These are phyloP conservation scores for Bocquillonia castaneifolia DNA, from an alignment of 441 rosid species.

Conservation along the genomic window DNA sequence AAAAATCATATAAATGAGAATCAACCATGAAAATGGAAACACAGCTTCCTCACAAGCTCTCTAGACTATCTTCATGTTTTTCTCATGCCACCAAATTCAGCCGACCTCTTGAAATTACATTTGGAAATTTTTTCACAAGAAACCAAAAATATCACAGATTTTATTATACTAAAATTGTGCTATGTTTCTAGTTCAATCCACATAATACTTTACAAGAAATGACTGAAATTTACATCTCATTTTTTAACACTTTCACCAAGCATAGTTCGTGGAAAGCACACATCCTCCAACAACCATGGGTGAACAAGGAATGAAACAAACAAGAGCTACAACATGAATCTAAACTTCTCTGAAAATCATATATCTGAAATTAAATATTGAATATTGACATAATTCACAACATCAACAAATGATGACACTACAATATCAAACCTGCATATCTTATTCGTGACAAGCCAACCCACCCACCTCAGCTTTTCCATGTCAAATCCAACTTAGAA, in stretches of 20 bases:
- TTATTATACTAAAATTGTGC: neutral
- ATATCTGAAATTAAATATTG: slow-evolving; percentile 19
- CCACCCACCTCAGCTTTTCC: slow-evolving; percentile 12
- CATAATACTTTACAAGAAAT: neutral
- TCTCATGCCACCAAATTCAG: neutral
- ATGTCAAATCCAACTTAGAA: slow-evolving; percentile 4
- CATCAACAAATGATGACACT: slow-evolving; percentile 14
- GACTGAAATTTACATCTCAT: neutral
- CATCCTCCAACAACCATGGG: neutral
- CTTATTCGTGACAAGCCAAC: slow-evolving; percentile 21
- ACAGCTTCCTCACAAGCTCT: no score
- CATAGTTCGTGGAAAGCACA: neutral
- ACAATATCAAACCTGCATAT: slow-evolving; percentile 21
- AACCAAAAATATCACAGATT: neutral
- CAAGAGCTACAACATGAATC: neutral
- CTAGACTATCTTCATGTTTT: no score
- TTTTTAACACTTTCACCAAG: neutral
- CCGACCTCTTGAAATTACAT: neutral
- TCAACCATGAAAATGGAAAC: no score
- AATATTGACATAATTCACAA: slow-evolving; percentile 20
- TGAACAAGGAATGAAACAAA: slow-evolving; percentile 1
- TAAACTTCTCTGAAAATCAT: slow-evolving; percentile 15
- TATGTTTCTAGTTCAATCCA: neutral
- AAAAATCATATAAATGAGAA: no score
- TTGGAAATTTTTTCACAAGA: neutral